A percentile compares a stretch with the other conserved stretches of the same genome.
phyloP scores from a whole-genome alignment of 2,329 filamentous ascomycete species.

The Colletotrichum sidae region DNA sequence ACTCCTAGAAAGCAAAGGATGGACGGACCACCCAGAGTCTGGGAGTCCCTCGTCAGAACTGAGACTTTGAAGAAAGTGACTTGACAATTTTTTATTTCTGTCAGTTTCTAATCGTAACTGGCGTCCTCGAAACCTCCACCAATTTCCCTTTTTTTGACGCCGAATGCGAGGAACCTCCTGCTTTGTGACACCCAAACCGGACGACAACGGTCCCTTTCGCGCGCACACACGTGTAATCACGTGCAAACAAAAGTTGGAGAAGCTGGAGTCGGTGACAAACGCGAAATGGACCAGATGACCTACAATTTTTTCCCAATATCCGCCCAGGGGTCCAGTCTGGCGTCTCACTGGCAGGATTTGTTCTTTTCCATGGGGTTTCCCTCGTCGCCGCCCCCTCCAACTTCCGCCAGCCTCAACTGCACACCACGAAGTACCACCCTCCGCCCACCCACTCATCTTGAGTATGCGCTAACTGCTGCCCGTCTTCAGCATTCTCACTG shows the following conservation, averaged over 20 bases:
- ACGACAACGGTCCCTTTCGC: background rate
- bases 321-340: constrained; percentile 27
- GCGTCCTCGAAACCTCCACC: background rate
- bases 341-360: background rate
- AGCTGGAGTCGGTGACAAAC: constrained; percentile 4
- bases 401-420: constrained; percentile 8
- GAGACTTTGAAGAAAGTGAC: constrained; percentile 1
- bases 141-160: no score
- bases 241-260: constrained; percentile 28
- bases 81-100: background rate
- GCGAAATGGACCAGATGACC: constrained; percentile 26
- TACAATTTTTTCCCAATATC: constrained; percentile 28
- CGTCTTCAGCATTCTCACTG: no score
- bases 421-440: background rate
- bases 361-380: constrained; percentile 11
- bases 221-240: constrained; percentile 9
- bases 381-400: background rate
- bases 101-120: background rate
- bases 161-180: no score
- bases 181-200: background rate
- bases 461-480: background rate
- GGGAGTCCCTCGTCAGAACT: constrained; percentile 14
- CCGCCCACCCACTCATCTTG: background rate
- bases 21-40: background rate
- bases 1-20: background rate